Percentiles rank a stretch among this genome's conserved stretches.
Evolutionary conservation across 1,139 yeast genomes (phyloP).

Genomic region (Barnettozyma hawaiiensis): DNA sequence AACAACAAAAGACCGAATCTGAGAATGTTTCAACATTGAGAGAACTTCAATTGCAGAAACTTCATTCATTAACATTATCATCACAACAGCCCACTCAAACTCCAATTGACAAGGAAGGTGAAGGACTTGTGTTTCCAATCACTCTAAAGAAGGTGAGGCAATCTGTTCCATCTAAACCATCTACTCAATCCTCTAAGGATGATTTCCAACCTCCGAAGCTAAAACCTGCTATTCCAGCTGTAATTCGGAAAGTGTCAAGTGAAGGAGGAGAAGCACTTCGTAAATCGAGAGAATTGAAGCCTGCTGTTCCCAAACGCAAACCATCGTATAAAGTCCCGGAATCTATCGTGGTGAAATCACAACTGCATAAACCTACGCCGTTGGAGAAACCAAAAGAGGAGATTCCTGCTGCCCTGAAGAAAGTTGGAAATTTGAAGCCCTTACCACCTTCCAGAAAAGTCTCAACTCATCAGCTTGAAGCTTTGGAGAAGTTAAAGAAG

Average conservation of each 20-base stretch:
- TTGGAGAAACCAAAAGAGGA: constrained; percentile 18
- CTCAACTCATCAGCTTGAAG: constrained; percentile 20
- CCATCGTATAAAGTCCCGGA: constrained; percentile 23
- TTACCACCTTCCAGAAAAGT: not conserved
- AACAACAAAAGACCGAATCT: constrained; percentile 5
- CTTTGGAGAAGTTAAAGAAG: constrained; percentile 33
- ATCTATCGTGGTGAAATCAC: constrained; percentile 16
- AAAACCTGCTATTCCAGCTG: constrained; percentile 4
- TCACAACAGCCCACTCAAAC: not conserved
- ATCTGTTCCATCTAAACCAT: constrained; percentile 13
- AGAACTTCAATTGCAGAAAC: constrained; percentile 12
- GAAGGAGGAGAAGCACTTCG: constrained; percentile 31
- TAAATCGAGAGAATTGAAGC: constrained; percentile 25
- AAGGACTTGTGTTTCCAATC: constrained; percentile 13
- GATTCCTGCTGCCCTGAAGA: constrained; percentile 30
- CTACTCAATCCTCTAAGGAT: not conserved
- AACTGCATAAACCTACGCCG: constrained; percentile 17
- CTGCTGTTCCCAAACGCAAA: constrained; percentile 22
- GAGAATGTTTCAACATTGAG: constrained; percentile 8
- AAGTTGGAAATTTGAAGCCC: constrained; percentile 11
- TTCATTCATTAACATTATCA: constrained; percentile 7
- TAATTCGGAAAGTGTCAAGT: constrained; percentile 6
- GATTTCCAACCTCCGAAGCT: constrained; percentile 1
- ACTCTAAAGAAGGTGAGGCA: constrained; percentile 20
- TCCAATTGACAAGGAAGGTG: constrained; percentile 4